Evolutionary conservation across 768 basidiomycete species (phyloP), one percentile per base, ranked within the genome.

Genomic region (Sarcomyxa edulis): DNA sequence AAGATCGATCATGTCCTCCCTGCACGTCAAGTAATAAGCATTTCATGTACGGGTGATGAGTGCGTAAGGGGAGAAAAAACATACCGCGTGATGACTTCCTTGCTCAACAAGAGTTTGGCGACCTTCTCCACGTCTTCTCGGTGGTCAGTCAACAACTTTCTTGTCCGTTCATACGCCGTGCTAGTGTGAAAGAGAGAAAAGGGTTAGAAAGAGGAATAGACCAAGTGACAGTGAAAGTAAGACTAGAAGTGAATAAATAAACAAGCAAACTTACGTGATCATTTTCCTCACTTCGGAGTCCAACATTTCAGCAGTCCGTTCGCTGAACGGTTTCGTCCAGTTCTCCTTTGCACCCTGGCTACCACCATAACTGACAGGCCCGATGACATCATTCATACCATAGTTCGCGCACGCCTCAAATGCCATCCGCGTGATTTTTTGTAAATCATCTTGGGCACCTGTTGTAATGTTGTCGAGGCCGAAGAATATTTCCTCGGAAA

Each of bases 401-500:
- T 96, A 96, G 60, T 92, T 92, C 6, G 89, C 88, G 46, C 87
- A 91, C 3, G 85, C 87, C 61, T 97, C 93, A 47, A 94, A 96
- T 11, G 96, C 96, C 86, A 98, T 94, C 43, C 84, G 78, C 3
- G 96, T 97, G 45, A 99, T 95, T 67, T 98, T 98, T 62, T 94
- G 91, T 29, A 99, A 68, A 56, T 99, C 96, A 52, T 99, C 96
- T 64, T 97, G 93, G 3, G 96, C 96, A 45, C 96, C 96, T 3
- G 95, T 94, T 2, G 96, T 99, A 59, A 99, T 94, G 50, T 91
- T 89, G 53, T 84, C 84, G 5, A 56, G 43, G 14, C 90, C 90
- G 55, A 99, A 99, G 69, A 98, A 96, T 42, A 99, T 94, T 61
- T 99, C 96, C 63, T 99, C 96, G 1, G 94, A 87, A 6, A 98